phyloP scores from a whole-genome alignment of 495 filamentous ascomycete genomes.

The Penicillium crystallinum region DNA sequence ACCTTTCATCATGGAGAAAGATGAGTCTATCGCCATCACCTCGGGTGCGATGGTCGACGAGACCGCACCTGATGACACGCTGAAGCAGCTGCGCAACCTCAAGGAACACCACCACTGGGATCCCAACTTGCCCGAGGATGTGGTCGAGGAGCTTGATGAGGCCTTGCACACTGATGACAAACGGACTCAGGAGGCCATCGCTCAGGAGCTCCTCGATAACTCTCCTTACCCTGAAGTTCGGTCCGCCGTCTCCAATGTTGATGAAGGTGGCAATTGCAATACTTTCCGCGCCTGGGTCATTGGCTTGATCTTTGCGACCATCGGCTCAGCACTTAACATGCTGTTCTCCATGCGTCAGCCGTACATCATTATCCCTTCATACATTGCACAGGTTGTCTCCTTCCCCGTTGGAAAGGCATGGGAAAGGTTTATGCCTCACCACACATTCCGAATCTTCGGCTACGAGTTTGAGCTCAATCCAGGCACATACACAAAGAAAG shows the following conservation, averaged over 20 bases:
- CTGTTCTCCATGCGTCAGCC: slow-evolving; percentile 65
- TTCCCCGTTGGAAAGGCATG: slow-evolving; percentile 61
- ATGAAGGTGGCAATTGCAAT: slow-evolving; percentile 61
- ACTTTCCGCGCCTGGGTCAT: slow-evolving; percentile 70
- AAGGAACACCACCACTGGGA: slow-evolving; percentile 63
- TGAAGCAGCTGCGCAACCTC: slow-evolving; percentile 38
- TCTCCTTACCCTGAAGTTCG: slow-evolving; percentile 64
- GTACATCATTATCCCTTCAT: slow-evolving; percentile 59
- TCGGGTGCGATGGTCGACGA: slow-evolving; percentile 30
- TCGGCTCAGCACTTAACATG: slow-evolving; percentile 65
- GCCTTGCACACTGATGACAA: slow-evolving; percentile 51
- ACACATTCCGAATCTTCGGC: slow-evolving; percentile 51
- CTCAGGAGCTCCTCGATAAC: slow-evolving; percentile 57
- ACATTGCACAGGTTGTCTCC: slow-evolving; percentile 65
- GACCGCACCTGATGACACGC: slow-evolving; percentile 38
- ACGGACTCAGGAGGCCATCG: slow-evolving; percentile 49
- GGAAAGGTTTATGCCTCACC: slow-evolving; percentile 48
- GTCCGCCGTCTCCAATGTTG: slow-evolving; percentile 44
- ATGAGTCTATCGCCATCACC: slow-evolving; percentile 24
- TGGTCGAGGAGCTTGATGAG: slow-evolving; percentile 55
- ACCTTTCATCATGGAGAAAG: slow-evolving; percentile 25
- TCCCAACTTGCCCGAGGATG: slow-evolving; percentile 60
- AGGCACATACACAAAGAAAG: slow-evolving; percentile 71
- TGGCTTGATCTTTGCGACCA: slow-evolving; percentile 59
- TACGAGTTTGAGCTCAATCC: slow-evolving; percentile 57